Base-by-base conservation (phyloP, 2,329 filamentous ascomycete genomes). In the Colletotrichum orchidophilum region DNA sequence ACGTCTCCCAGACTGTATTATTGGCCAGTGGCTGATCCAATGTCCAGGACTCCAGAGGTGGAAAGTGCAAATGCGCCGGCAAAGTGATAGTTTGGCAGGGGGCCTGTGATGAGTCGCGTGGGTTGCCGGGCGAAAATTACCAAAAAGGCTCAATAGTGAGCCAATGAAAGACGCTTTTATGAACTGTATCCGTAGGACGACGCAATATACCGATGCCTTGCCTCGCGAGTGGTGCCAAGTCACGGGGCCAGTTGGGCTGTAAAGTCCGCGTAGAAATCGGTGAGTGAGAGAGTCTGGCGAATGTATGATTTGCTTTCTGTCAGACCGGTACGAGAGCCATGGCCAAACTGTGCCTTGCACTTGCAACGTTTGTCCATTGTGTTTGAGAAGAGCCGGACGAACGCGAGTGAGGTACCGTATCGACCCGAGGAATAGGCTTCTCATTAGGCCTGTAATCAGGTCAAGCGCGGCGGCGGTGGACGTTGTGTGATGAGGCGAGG, bases 71-170 rank as follows among this genome's bases (percentile, higher is more conserved):
- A 26, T 49, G 29, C 59, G 29, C 31, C 49, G 46, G 31, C 42
- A 52, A n/a, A 53, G 52, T 26, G 15, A 46, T 46, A 59, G 42
- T 69, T 46, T 29, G 50, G 50, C 57, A 57, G 57, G 50, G 63
- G 63, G 35, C 35, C 46, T 3, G 46, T 53, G 31, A 52, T 42
- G 39, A 63, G 31, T 52, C 42, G 64, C 27, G 53, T 46, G 57
- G 57, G 57, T 63, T 57, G 57, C 26, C 57, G 63, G 69, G 69
- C 69, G 64, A 71, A 42, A 59, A 68, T 68, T 68, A 13, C 64
- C 68, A 42, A 54, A 70, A 67, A 24, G n/a, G 58, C 15, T 24
- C 18, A 42, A 3, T 21, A 39, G 54, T 33, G 13, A 53, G 42
- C 69, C 65, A 68, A 68, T 71, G 11, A 58, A n/a, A 27, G 26